phyloP scores from a whole-genome alignment of 75 land plant species.

The Adiantum capillusveneris region DNA sequence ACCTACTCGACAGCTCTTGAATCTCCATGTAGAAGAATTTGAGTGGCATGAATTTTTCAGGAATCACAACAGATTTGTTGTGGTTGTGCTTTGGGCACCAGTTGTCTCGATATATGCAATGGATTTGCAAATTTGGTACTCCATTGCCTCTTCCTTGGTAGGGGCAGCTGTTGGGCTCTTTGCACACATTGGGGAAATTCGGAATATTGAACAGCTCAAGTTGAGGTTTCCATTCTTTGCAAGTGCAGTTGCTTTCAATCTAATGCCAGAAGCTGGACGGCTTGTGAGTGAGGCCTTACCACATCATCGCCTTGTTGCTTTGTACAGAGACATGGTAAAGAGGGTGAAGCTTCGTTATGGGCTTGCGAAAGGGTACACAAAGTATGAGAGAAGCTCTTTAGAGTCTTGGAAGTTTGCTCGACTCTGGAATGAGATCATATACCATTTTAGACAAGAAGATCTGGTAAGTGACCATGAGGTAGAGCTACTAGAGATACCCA shows the following conservation, averaged over 20 bases:
- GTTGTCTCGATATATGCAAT: conserved; percentile 27
- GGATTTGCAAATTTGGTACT: conserved; percentile 19
- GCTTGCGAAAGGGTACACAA: conserved; percentile 8
- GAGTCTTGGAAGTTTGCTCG: conserved; percentile 26
- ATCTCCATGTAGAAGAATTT: conserved; percentile 7
- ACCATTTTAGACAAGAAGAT: conserved; percentile 29
- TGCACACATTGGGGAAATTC: conserved; percentile 17
- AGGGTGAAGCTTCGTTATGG: conserved; percentile 38
- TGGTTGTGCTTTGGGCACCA: conserved; percentile 34
- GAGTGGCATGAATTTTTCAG: conserved; percentile 37
- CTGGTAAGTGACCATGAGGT: conserved; percentile 34
- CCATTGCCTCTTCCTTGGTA: conserved; percentile 21
- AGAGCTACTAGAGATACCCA: conserved; percentile 31
- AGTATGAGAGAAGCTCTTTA: conserved; percentile 20
- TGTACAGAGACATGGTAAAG: conserved; percentile 11
- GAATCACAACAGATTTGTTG: conserved; percentile 24
- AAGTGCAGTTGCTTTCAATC: conserved; percentile 18
- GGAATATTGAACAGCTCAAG: conserved; percentile 17
- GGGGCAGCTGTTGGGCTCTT: conserved; percentile 42
- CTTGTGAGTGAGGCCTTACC: neutral
- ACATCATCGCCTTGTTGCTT: neutral
- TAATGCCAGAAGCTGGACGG: conserved; percentile 13
- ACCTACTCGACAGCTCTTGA: conserved; percentile 31
- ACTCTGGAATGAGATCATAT: conserved; percentile 33
- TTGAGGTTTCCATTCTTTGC: conserved; percentile 27